Conservation (phyloP, 2,329 filamentous ascomycete species). For the Aspergillus pseudoterreus region DNA sequence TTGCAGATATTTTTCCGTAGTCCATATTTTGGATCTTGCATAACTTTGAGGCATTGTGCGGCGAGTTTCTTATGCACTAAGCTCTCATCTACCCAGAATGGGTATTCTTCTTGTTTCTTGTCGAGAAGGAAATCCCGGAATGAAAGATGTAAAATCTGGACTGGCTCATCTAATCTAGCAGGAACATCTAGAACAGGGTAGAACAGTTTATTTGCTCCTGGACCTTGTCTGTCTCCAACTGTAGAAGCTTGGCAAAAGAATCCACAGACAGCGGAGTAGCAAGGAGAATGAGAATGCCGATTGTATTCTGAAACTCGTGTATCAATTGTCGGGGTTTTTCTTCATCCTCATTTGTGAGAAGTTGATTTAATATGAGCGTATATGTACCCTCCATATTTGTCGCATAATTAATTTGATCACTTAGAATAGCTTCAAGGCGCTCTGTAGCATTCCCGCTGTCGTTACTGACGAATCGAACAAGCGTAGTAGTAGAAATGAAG, state of each 20-base stretch:
- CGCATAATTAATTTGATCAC: conserved; percentile 6
- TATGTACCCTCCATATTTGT: conserved; percentile 26
- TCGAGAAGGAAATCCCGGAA: conserved; percentile 30
- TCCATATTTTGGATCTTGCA: conserved; percentile 1
- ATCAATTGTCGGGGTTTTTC: conserved; percentile 9
- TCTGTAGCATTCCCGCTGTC: conserved; percentile 7
- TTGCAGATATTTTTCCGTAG: conserved; percentile 17
- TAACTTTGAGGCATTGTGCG: conserved; percentile 20
- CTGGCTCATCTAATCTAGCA: conserved; percentile 2
- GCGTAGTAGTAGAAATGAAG: conserved; percentile 8
- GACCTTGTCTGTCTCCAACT: conserved; percentile 8
- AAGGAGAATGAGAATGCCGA: conserved; percentile 22
- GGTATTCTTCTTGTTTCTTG: conserved; percentile 14
- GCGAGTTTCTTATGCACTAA: conserved; percentile 25
- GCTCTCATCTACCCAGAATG: conserved; percentile 30
- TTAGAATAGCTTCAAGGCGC: conserved; percentile 13
- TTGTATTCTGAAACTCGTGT: conserved; percentile 14
- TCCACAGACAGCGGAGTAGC: conserved; percentile 17
- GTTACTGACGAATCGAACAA: conserved; percentile 12
- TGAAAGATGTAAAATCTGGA: conserved; percentile 23
- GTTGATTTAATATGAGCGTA: conserved; percentile 18
- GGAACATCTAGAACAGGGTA: conserved; percentile 20
- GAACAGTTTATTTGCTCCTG: conserved; percentile 6
- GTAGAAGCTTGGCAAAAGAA: conserved; percentile 12
- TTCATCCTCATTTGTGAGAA: conserved; percentile 11